Base-by-base conservation (phyloP, 2,329 filamentous ascomycete genomes). In the Aspergillus vadensis region DNA sequence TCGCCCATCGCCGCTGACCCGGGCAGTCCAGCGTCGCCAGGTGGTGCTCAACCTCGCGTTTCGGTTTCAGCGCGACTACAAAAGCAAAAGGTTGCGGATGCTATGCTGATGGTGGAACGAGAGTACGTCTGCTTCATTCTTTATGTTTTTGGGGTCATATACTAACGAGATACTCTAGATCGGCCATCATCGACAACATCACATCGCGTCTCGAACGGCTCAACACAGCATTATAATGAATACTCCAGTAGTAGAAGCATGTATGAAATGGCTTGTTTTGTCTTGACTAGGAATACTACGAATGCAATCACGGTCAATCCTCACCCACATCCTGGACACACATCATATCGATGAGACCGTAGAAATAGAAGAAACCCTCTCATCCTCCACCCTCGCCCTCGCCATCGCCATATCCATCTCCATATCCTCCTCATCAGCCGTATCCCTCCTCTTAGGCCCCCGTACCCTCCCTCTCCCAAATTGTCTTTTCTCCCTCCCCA, bases 41-140 rank as follows among this genome's bases (percentile, higher is more conserved):
- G 65, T 8, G 58, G 65, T 8, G 58, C 65, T 30, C 70, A 73
- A 6, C 69, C 76, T 5, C 72, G 68, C 54, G 72, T 81, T 21
- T 76, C 79, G 58, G 72, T 81, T 19, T 76, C 79, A 1, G 73
- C 75, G 48, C 72, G 77, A 55, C 65, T 82, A 25, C 80, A 82
- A 61, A 77, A 76, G 39, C 77, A 78, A 38, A 80, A 77, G 69
- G 71, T 82, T 51, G 72, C 73, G 2, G 79, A 82, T 67, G 80
- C 80, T 5, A 81, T 81, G 79, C 74, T 70, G 43, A 78, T 82
- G 79, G 78, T 83, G 50, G 80, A 82, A 60, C 72, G 80, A 74
- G 80, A 82, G 77, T 79, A 59, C 63, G 77, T 72, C 32, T 27
- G 25, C 25, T 27, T 27, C 25, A 27, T 27, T 27, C 25, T 27